Conservation (phyloP, 176 grass and related monocot genomes). For the Oryza meridionalis region DNA sequence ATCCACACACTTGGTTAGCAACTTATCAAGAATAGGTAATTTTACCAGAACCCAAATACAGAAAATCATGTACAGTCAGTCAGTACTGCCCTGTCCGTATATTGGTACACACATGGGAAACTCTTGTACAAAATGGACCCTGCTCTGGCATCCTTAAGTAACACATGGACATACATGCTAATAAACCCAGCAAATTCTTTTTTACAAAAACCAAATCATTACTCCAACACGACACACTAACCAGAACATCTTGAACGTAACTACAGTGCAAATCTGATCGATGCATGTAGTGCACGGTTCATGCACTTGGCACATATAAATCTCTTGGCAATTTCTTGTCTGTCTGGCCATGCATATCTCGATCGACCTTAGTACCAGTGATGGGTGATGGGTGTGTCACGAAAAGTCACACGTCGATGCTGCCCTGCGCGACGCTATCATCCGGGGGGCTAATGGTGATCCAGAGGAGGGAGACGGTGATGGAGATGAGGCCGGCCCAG, state of each 20-base stretch:
- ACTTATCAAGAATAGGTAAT: no score
- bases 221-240: no score
- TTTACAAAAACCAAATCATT: neutral
- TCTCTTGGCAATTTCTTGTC: neutral
- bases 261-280: neutral
- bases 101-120: neutral
- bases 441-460: slow-evolving; percentile 69
- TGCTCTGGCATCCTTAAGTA: neutral
- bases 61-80: neutral
- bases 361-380: neutral
- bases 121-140: neutral
- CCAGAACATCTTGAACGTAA: neutral
- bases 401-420: slow-evolving; percentile 30
- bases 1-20: no score
- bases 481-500: slow-evolving; percentile 76
- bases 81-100: neutral
- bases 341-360: neutral
- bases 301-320: neutral
- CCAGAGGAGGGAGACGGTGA: slow-evolving; percentile 81
- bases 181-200: neutral
- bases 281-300: neutral
- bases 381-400: neutral
- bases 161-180: neutral
- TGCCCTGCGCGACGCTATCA: slow-evolving; percentile 44
- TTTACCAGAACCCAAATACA: neutral